Base-by-base conservation (phyloP, 345 rosid species). In the Crucihimalaya himalaica region DNA sequence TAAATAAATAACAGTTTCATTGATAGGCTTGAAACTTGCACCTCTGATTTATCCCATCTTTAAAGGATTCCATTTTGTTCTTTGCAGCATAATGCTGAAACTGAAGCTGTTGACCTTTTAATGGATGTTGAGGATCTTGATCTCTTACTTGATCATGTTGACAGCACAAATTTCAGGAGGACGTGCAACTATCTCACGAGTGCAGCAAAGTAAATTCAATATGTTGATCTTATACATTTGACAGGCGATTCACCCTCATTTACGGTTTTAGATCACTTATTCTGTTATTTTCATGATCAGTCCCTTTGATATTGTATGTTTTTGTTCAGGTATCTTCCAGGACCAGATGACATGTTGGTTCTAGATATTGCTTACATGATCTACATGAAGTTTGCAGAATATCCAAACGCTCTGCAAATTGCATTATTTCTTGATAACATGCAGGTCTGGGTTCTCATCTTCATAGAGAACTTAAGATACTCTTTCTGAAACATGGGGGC, bases 81-180 rank as follows among this genome's bases (percentile, higher is more conserved):
- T 19, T 53, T 78, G 78, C 86, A 95, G 97, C 97, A 95, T 80
- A 95, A 95, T 81, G 96, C 97, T 32, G 98, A 95, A 84, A 96
- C 99, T 8, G 99, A 95, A 81, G 99, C 98, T 74, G 94, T 95
- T 77, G 96, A 95, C 83, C 89, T 95, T 57, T 75, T 95, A 69
- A 95, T 95, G 97, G 99, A 95, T 87, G 99, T 95, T 81, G 99
- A 92, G 73, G 97, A 92, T 83, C 98, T 96, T 85, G 89, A 88
- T 71, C 87, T 87, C 65, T 81, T 92, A 73, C 75, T 86, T 82
- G 85, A 90, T 80, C 84, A 88, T 70, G 97, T 92, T 16, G 99
- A 95, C 74, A 57, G 63, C 7, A 75, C 93, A 58, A 95, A 95
- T 83, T 95, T 89, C 80, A 92, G 76, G 86, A 87, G 97, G 80